phyloP scores from a whole-genome alignment of 2,329 filamentous ascomycete genomes.

The Arthroderma sp. region DNA sequence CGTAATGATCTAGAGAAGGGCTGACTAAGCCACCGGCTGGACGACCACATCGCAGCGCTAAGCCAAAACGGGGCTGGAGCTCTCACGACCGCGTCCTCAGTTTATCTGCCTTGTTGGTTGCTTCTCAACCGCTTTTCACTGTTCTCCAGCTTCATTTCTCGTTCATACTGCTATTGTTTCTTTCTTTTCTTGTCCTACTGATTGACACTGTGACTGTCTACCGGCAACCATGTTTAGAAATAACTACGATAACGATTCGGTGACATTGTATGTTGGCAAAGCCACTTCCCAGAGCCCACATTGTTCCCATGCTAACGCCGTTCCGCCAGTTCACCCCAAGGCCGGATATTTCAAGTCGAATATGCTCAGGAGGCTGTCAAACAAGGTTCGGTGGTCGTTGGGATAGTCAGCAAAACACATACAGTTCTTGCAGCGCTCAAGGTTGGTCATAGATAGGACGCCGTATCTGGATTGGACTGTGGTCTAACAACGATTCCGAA shows the following conservation, averaged over 20 bases:
- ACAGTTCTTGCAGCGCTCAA: constrained; percentile 92
- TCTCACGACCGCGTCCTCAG: constrained; percentile 9
- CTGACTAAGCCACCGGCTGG: neutral
- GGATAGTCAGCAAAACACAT: constrained; percentile 95
- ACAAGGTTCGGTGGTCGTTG: constrained; percentile 95
- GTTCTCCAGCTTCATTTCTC: neutral
- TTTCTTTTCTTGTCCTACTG: neutral
- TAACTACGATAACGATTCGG: constrained; percentile 99
- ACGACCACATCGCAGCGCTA: constrained; percentile 4
- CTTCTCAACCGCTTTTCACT: constrained; percentile 1
- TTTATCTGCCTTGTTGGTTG: constrained; percentile 8
- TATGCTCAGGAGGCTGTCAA: constrained; percentile 98
- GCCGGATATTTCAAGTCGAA: constrained; percentile 98
- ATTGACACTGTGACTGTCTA: constrained; percentile 7
- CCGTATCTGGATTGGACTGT: neutral
- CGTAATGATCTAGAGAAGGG: neutral
- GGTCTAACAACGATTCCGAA: neutral
- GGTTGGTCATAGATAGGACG: constrained; percentile 38
- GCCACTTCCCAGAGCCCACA: neutral
- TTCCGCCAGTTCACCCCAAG: constrained; percentile 76
- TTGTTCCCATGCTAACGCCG: neutral
- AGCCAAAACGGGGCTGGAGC: constrained; percentile 11
- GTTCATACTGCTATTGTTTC: neutral
- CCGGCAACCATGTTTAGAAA: constrained; percentile 81
- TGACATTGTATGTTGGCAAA: constrained; percentile 70